These are phyloP conservation scores for Penicillium macrosclerotiorum DNA, from an alignment of 495 filamentous ascomycete genomes.

Conservation along the genomic window DNA sequence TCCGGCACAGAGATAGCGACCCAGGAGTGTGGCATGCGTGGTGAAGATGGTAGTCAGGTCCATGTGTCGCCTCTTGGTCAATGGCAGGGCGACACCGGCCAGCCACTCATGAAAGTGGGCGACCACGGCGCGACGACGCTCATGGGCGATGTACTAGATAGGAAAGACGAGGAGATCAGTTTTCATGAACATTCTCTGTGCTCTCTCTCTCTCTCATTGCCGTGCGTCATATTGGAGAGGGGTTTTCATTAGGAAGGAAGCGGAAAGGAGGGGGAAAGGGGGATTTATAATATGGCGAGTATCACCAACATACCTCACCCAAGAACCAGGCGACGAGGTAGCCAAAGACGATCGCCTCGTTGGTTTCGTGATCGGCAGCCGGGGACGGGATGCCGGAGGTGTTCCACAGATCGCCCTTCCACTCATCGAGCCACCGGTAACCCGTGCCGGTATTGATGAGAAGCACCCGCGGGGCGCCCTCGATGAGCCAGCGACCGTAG, in stretches of 20 bases:
- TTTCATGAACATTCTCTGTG: too few species aligned
- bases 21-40: slow-evolving; percentile 91
- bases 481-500: slow-evolving; percentile 97
- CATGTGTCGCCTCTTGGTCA: slow-evolving; percentile 89
- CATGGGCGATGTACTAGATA: slow-evolving; percentile 88
- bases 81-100: slow-evolving; percentile 89
- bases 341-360: slow-evolving; percentile 96
- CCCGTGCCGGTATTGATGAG: slow-evolving; percentile 94
- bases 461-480: slow-evolving; percentile 89
- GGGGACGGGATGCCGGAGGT: slow-evolving; percentile 89
- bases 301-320: slow-evolving; percentile 83
- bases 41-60: slow-evolving; percentile 99
- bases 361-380: slow-evolving; percentile 88
- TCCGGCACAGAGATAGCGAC: slow-evolving; percentile 93
- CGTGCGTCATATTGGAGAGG: too few species aligned
- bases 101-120: slow-evolving; percentile 99
- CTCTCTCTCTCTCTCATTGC: too few species aligned
- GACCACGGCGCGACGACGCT: slow-evolving; percentile 84
- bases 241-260: too few species aligned
- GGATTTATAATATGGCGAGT: too few species aligned
- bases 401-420: slow-evolving; percentile 96
- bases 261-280: too few species aligned
- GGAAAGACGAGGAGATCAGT: neutral
- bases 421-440: slow-evolving; percentile 88
- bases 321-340: slow-evolving; percentile 98